Base-by-base conservation (phyloP, 139 green algal genomes). In the Tetraselmis chui region DNA sequence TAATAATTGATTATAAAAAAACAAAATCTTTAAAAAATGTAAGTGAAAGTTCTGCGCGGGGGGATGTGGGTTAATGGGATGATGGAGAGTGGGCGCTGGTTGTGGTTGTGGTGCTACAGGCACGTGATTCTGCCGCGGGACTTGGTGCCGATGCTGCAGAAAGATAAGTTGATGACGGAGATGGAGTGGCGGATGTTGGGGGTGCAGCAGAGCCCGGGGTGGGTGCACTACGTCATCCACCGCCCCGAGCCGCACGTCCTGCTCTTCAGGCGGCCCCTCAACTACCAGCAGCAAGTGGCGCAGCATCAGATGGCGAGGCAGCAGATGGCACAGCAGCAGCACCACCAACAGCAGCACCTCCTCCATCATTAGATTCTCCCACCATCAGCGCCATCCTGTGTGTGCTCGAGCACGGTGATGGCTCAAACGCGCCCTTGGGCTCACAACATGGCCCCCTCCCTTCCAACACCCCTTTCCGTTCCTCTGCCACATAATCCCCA, bases 211-310 rank as follows among this genome's bases (percentile, higher is more conserved):
- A 98, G 94, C 0, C 88, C 94, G 2, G 97, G 97, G 59, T 99
- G 97, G 97, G 93, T 97, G 25, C 94, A 98, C 88, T 98, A 98
- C 80, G 94, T 94, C 28, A 96, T 98, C 74, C 96, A 98, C 86
- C 84, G 92, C 0, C 96, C 95, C 25, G 96, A 98, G 91, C 94
- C 92, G 0, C 96, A 99, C 87, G 98, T 99, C 84, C 96, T 99
- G 93, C 90, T 99, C 1, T 99, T 98, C 89, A 92, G 95, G 45
- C 45, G 45, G 11, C 45, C 45, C 11, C 18, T 67, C 11, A 67
- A 67, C 45, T 67, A 67, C 45, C 45, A 67, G 45, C 45, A 67
- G 45, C 45, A 67, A 18, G 18, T 67, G 45, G 45, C 45, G 18
- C 45, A 67, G 18, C 45, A 67, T 5, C 45, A 67, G 45, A 5